Evolutionary conservation across 1,284 basidiomycete genomes (phyloP).

Genomic region (Cutaneotrichosporon sp.): DNA sequence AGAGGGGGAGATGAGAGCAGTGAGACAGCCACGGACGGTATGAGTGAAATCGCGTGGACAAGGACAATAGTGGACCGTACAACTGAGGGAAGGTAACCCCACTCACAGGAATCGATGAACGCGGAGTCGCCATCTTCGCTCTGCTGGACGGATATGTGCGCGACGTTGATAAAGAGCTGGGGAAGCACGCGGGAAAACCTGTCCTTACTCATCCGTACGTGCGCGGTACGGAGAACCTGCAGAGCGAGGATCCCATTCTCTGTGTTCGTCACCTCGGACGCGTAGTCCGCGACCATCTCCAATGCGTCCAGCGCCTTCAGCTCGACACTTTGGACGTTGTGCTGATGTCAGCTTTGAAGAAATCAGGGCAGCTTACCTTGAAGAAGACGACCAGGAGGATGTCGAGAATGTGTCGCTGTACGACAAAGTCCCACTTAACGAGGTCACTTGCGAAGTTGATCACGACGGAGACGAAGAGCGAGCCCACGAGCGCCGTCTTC

Average conservation of each 20-base stretch:
- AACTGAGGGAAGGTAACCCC: neutral
- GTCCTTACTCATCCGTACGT: slow-evolving; percentile 25
- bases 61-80: too few species aligned
- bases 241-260: slow-evolving; percentile 35
- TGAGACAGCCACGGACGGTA: too few species aligned
- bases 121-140: slow-evolving; percentile 4
- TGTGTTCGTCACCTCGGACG: slow-evolving; percentile 15
- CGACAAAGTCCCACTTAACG: slow-evolving; percentile 20
- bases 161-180: slow-evolving; percentile 22
- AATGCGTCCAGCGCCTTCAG: slow-evolving; percentile 28
- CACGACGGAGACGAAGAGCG: slow-evolving; percentile 33
- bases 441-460: slow-evolving; percentile 33
- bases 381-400: slow-evolving; percentile 36
- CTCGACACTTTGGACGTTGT: slow-evolving; percentile 31
- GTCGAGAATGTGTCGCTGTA: slow-evolving; percentile 35
- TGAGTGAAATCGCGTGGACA: too few species aligned
- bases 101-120: slow-evolving; percentile 13
- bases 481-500: slow-evolving; percentile 31
- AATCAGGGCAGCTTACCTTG: slow-evolving; percentile 25
- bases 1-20: too few species aligned
- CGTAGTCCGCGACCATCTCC: slow-evolving; percentile 29
- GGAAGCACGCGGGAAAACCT: slow-evolving; percentile 29
- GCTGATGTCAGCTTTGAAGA: slow-evolving; percentile 18
- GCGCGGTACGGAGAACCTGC: slow-evolving; percentile 31
- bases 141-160: slow-evolving; percentile 20